These are phyloP conservation scores for Hymenoscyphus linearis DNA, from an alignment of 2,329 filamentous ascomycete genomes.

Conservation along the genomic window DNA sequence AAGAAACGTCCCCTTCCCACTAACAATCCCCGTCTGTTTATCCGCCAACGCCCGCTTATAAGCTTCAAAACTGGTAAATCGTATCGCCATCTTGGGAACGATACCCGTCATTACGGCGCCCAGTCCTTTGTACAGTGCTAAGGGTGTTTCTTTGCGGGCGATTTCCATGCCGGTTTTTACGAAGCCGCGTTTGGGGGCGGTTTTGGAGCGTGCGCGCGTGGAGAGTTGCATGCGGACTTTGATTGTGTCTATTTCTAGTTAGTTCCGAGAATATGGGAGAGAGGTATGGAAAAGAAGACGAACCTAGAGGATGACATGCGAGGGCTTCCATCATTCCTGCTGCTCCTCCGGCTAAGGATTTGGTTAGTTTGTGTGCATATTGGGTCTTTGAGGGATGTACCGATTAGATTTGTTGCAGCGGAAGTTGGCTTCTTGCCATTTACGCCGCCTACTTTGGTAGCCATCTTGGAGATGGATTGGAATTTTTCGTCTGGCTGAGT, in stretches of 20 bases:
- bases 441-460: slow-evolving; percentile 51
- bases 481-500: slow-evolving; percentile 6
- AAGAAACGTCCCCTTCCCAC: slow-evolving; percentile 66
- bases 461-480: slow-evolving; percentile 39
- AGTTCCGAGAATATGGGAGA: neutral
- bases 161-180: slow-evolving; percentile 81
- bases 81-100: slow-evolving; percentile 98
- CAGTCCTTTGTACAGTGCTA: slow-evolving; percentile 96
- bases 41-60: slow-evolving; percentile 84
- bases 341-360: slow-evolving; percentile 73
- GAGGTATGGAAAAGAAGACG: slow-evolving; percentile 40
- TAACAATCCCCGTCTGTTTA: slow-evolving; percentile 59
- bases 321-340: slow-evolving; percentile 99
- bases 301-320: slow-evolving; percentile 88
- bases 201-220: slow-evolving; percentile 73
- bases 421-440: slow-evolving; percentile 72
- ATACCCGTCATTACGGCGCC: slow-evolving; percentile 95
- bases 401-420: slow-evolving; percentile 84
- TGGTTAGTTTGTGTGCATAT: neutral
- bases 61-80: slow-evolving; percentile 93
- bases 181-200: slow-evolving; percentile 81
- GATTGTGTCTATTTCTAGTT: slow-evolving; percentile 66
- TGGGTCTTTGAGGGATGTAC: slow-evolving; percentile 41
- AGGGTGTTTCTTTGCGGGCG: slow-evolving; percentile 79
- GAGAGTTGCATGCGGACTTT: slow-evolving; percentile 99